These are phyloP conservation scores for Solidago caesia DNA, from an alignment of 129 eudicot genomes.

Conservation along the genomic window DNA sequence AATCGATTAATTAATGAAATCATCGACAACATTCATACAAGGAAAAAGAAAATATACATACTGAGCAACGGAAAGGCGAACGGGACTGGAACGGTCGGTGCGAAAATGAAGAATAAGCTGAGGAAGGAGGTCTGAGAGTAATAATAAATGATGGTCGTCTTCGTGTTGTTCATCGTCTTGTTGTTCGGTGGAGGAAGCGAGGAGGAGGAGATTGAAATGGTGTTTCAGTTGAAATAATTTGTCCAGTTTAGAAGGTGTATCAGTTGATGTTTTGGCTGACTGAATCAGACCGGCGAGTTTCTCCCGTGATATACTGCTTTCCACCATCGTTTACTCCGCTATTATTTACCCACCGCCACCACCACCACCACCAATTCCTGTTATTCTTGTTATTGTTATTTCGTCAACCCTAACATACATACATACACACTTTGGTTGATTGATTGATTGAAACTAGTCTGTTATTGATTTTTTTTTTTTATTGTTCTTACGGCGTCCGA, in stretches of 20 bases:
- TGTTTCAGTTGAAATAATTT: slow-evolving; percentile 40
- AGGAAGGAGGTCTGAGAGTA: slow-evolving; percentile 50
- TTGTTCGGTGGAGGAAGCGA: not conserved
- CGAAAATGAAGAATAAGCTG: slow-evolving; percentile 49
- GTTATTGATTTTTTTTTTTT: too few relatives aligned
- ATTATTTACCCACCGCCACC: too few relatives aligned
- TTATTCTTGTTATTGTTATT: too few relatives aligned
- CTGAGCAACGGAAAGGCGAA: slow-evolving; percentile 70
- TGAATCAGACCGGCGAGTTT: slow-evolving; percentile 45
- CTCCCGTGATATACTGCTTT: slow-evolving; percentile 35
- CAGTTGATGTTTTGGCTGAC: slow-evolving; percentile 49
- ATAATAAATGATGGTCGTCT: slow-evolving; percentile 11
- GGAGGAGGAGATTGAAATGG: slow-evolving; percentile 30
- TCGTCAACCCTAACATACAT: too few relatives aligned
- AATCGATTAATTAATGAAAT: slow-evolving; percentile 6
- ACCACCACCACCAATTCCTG: too few relatives aligned
- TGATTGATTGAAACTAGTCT: too few relatives aligned
- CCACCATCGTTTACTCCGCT: slow-evolving; percentile 32
- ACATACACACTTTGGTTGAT: too few relatives aligned
- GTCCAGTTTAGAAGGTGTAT: slow-evolving; percentile 60
- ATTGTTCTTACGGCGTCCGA: too few relatives aligned
- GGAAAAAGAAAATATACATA: slow-evolving; percentile 17
- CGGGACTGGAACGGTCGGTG: slow-evolving; percentile 71
- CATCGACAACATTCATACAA: too few relatives aligned
- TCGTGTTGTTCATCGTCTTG: not conserved